A percentile compares a stretch with the other conserved stretches of the same genome.
Conservation (phyloP, 225 moss, liverwort and hornwort genomes). For the Neckera pumila region DNA sequence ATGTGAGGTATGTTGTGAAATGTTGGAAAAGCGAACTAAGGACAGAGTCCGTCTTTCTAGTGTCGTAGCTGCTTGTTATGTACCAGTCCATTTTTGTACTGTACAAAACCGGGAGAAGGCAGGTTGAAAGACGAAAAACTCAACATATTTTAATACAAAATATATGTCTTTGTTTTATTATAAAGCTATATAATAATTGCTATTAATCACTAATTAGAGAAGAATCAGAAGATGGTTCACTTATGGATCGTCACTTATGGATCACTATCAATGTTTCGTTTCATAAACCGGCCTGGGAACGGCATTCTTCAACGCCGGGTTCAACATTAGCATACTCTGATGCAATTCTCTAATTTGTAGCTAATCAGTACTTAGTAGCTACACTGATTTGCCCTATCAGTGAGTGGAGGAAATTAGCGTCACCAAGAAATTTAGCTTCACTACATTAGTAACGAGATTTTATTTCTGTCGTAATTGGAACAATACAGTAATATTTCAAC, state of each 20-base stretch:
- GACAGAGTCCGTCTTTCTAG: background rate
- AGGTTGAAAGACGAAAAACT: background rate
- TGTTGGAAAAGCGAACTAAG: background rate
- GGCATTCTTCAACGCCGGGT: background rate
- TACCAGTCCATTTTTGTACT: background rate
- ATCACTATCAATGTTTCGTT: background rate
- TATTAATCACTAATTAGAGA: background rate
- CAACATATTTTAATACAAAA: background rate
- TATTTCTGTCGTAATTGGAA: background rate
- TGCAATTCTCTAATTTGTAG: background rate
- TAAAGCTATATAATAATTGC: background rate
- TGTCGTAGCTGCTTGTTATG: background rate
- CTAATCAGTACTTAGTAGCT: background rate
- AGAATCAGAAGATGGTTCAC: background rate
- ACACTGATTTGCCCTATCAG: background rate
- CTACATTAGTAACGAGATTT: background rate
- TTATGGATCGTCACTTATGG: too few species aligned
- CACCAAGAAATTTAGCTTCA: background rate
- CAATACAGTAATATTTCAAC: background rate
- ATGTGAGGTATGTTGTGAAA: background rate
- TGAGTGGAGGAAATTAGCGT: background rate
- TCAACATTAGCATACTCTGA: background rate
- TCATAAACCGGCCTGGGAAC: background rate
- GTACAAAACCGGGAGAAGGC: background rate
- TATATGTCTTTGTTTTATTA: background rate